Evolutionary conservation across 2,329 filamentous ascomycete genomes (phyloP).

Genomic region (Zymoseptoria passerinii): DNA sequence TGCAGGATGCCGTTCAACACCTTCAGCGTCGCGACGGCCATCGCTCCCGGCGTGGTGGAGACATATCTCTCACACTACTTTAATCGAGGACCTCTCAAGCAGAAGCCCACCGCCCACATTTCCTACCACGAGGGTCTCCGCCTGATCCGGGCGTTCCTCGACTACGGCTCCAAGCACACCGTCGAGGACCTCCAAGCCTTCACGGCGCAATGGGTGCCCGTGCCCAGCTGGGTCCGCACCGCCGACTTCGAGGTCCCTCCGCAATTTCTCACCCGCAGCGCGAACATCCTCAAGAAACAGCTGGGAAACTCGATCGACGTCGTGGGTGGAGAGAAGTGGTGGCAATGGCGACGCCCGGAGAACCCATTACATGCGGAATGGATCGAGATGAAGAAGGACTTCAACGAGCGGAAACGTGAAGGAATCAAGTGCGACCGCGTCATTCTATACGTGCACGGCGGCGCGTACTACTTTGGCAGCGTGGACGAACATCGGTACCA

Average conservation of each 20-base stretch:
- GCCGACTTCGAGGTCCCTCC: constrained; percentile 59
- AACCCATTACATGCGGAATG: constrained; percentile 71
- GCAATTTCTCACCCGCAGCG: constrained; percentile 57
- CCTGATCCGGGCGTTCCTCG: constrained; percentile 76
- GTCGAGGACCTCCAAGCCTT: constrained; percentile 92
- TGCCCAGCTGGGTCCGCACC: constrained; percentile 77
- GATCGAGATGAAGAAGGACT: constrained; percentile 89
- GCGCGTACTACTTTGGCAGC: constrained; percentile 91
- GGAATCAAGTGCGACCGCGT: constrained; percentile 57
- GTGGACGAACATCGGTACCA: constrained; percentile 97
- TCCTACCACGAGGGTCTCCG: constrained; percentile 90
- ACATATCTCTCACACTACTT: constrained; percentile 88
- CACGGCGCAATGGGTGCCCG: constrained; percentile 83
- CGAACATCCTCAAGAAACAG: constrained; percentile 59
- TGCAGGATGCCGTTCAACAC: constrained; percentile 61
- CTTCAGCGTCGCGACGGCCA: constrained; percentile 69
- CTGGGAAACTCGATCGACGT: constrained; percentile 69
- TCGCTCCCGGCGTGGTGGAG: constrained; percentile 79
- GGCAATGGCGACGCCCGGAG: constrained; percentile 72
- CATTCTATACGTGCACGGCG: constrained; percentile 91
- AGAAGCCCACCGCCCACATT: constrained; percentile 81
- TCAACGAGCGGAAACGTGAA: constrained; percentile 55
- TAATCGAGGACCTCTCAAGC: constrained; percentile 62
- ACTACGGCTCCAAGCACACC: constrained; percentile 77
- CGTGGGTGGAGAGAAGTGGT: constrained; percentile 78